These are phyloP conservation scores for Lophiotrema nucula DNA, from an alignment of 495 filamentous ascomycete genomes.

Conservation along the genomic window DNA sequence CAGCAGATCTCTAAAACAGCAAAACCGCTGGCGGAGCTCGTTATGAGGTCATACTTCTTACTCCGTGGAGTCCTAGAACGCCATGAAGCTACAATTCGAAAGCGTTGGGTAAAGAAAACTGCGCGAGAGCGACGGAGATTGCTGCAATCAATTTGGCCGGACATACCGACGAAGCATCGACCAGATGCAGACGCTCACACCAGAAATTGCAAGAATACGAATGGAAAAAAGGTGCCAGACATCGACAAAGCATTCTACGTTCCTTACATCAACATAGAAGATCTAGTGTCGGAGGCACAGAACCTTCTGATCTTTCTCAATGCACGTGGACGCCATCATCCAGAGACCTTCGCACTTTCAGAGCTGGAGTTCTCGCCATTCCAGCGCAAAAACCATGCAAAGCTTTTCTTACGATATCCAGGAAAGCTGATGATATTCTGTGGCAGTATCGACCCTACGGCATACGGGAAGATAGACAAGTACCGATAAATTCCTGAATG, in stretches of 20 bases:
- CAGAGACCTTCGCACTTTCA: slow-evolving; percentile 43
- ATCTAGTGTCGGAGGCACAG: slow-evolving; percentile 47
- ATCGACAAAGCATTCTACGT: slow-evolving; percentile 49
- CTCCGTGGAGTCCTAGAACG: too few relatives aligned
- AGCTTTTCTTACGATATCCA: slow-evolving; percentile 43
- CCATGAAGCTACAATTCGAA: slow-evolving; percentile 49
- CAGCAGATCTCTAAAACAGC: too few relatives aligned
- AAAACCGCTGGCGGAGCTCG: too few relatives aligned
- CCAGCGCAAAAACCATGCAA: slow-evolving; percentile 32
- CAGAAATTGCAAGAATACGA: neutral
- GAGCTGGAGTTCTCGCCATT: slow-evolving; percentile 42
- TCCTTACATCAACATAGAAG: slow-evolving; percentile 60
- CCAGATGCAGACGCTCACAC: slow-evolving; percentile 50
- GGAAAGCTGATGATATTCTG: slow-evolving; percentile 49
- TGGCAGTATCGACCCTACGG: slow-evolving; percentile 34
- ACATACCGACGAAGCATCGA: slow-evolving; percentile 50
- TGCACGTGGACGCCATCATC: slow-evolving; percentile 46
- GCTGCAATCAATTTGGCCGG: slow-evolving; percentile 45
- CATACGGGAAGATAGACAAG: slow-evolving; percentile 51
- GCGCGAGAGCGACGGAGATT: slow-evolving; percentile 43
- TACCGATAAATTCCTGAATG: too few relatives aligned
- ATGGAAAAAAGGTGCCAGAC: too few relatives aligned
- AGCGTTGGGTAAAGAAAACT: slow-evolving; percentile 52
- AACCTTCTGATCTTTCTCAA: slow-evolving; percentile 51
- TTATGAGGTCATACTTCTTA: too few relatives aligned